A percentile compares a stretch with the other conserved stretches of the same genome.
phyloP scores from a whole-genome alignment of 2,329 filamentous ascomycete genomes.

The Arthrobotrys entomopaga region DNA sequence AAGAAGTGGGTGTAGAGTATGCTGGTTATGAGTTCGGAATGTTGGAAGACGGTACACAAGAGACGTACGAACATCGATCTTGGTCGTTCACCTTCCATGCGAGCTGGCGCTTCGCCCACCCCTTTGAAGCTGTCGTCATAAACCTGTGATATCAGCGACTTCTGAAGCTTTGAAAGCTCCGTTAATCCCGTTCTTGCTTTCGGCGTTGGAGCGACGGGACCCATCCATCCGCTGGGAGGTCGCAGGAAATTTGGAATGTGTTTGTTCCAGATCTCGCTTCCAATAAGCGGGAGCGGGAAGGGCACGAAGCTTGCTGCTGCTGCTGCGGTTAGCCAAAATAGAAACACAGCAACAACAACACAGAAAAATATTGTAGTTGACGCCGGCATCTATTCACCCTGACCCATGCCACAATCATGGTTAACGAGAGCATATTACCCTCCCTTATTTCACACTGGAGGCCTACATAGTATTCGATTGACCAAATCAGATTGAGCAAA shows the following conservation, averaged over 20 bases:
- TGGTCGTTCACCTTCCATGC: background rate
- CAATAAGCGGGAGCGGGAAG: slow-evolving; percentile 55
- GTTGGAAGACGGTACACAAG: slow-evolving; percentile 45
- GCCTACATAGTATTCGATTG: too few species aligned
- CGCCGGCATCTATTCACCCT: background rate
- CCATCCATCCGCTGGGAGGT: too few species aligned
- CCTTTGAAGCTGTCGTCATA: slow-evolving; percentile 18
- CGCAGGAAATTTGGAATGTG: background rate
- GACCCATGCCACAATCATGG: too few species aligned
- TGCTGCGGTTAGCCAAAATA: slow-evolving; percentile 51
- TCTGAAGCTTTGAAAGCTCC: background rate
- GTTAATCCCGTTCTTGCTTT: background rate
- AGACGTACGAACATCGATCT: slow-evolving; percentile 7
- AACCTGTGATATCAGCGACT: background rate
- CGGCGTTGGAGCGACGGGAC: slow-evolving; percentile 10
- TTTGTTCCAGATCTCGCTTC: slow-evolving; percentile 55
- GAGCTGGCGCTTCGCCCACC: background rate
- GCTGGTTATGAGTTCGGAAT: slow-evolving; percentile 38
- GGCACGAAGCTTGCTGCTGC: slow-evolving; percentile 40
- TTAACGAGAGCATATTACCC: too few species aligned
- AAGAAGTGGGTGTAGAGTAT: slow-evolving; percentile 16
- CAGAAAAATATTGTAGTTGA: background rate
- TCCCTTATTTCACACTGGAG: too few species aligned
- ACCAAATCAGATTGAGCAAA: background rate
- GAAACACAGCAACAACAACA: slow-evolving; percentile 34